These are phyloP conservation scores for Solanum chacoense DNA, from an alignment of 305 asterid species.

Conservation along the genomic window DNA sequence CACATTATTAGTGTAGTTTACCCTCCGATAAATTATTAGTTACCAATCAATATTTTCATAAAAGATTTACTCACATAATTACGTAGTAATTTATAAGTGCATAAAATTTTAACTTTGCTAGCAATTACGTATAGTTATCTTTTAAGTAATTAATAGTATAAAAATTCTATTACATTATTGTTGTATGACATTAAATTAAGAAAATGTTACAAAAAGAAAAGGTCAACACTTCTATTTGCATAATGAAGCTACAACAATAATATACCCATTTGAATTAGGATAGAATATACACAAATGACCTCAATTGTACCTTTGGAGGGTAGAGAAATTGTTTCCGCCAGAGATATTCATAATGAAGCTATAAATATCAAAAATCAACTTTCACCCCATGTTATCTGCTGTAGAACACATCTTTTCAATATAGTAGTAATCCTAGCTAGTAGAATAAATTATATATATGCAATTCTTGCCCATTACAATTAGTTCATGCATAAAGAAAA, in stretches of 20 bases:
- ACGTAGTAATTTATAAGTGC: not conserved
- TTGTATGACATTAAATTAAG: not conserved
- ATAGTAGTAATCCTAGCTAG: not conserved
- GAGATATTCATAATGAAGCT: not conserved
- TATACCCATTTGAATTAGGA: not conserved
- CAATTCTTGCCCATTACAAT: not conserved
- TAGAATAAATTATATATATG: not conserved
- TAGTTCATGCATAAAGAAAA: no score
- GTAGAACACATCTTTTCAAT: not conserved
- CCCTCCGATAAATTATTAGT: not conserved
- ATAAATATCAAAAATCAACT: not conserved
- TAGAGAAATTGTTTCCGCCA: accelerated
- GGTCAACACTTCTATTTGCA: not conserved
- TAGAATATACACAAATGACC: not conserved
- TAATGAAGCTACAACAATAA: not conserved
- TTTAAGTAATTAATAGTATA: not conserved
- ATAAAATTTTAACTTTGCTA: not conserved
- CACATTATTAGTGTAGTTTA: not conserved
- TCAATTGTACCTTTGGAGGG: not conserved
- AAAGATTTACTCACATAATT: not conserved
- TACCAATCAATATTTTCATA: not conserved
- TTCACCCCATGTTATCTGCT: not conserved
- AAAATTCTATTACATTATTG: not conserved
- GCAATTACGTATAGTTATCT: not conserved
- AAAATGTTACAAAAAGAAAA: not conserved